These are phyloP conservation scores for Aspergillus fijiensis DNA, from an alignment of 2,329 filamentous ascomycete species.

Conservation along the genomic window DNA sequence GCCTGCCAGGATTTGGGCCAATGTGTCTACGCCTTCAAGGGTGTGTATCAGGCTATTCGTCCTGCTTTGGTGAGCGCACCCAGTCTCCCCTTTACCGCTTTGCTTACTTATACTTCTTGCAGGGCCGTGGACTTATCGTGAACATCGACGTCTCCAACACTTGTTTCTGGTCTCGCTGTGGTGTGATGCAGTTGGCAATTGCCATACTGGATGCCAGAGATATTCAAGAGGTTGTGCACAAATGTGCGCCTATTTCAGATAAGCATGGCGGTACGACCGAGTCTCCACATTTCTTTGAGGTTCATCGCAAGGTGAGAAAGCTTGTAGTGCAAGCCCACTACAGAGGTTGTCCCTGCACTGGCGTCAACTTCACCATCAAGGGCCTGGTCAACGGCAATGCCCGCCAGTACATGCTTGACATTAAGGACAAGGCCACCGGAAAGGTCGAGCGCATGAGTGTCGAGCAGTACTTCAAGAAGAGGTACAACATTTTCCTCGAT, in stretches of 20 bases:
- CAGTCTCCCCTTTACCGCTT: not conserved
- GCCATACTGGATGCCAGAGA: conserved; percentile 34
- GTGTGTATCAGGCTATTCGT: conserved; percentile 82
- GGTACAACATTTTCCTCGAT: conserved; percentile 51
- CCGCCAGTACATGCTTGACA: conserved; percentile 44
- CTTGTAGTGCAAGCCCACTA: conserved; percentile 41
- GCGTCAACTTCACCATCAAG: conserved; percentile 53
- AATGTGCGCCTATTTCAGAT: conserved; percentile 25
- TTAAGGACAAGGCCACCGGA: conserved; percentile 41
- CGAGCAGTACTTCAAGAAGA: conserved; percentile 54
- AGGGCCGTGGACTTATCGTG: conserved; percentile 67
- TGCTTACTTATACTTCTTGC: conserved; percentile 27
- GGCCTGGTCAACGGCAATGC: conserved; percentile 47
- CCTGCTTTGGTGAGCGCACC: conserved; percentile 59
- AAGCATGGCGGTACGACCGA: conserved; percentile 26
- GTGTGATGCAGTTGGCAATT: conserved; percentile 37
- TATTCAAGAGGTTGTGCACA: conserved; percentile 29
- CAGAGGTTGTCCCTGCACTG: conserved; percentile 31
- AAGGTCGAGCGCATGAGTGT: conserved; percentile 56
- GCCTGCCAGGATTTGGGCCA: conserved; percentile 57
- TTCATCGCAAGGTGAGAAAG: conserved; percentile 35
- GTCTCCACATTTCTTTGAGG: conserved; percentile 24
- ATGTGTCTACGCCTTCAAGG: conserved; percentile 77
- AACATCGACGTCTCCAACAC: conserved; percentile 92
- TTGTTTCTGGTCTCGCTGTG: conserved; percentile 71